A percentile compares a stretch with the other conserved stretches of the same genome.
Conservation (phyloP, 331 rosid species). For the Arachis monticola region DNA sequence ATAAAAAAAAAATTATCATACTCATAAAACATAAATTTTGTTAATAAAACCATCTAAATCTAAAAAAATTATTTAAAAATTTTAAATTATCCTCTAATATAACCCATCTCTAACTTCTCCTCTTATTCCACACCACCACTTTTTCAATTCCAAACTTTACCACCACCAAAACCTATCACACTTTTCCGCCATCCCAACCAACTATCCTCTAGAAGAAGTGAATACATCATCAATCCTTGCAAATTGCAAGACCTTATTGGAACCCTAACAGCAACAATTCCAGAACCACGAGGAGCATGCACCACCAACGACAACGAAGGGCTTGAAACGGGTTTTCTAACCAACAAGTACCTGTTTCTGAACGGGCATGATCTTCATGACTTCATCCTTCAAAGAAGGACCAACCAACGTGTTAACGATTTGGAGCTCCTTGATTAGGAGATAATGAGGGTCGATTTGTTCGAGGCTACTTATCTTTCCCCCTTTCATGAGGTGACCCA, state of each 20-base stretch:
- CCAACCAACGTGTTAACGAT: slow-evolving; percentile 37
- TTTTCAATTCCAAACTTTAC: too few species aligned
- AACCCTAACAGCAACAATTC: slow-evolving; percentile 49
- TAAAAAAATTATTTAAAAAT: too few species aligned
- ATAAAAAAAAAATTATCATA: too few species aligned
- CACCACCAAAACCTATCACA: too few species aligned
- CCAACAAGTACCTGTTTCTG: slow-evolving; percentile 49
- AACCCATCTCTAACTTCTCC: too few species aligned
- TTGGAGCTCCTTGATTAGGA: slow-evolving; percentile 48
- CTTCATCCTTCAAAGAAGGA: slow-evolving; percentile 40
- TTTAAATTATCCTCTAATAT: too few species aligned
- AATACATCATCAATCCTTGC: slow-evolving; percentile 48
- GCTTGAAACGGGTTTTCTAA: slow-evolving; percentile 49
- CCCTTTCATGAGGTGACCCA: slow-evolving; percentile 41
- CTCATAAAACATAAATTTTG: too few species aligned
- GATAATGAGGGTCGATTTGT: slow-evolving; percentile 43
- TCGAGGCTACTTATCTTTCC: slow-evolving; percentile 38
- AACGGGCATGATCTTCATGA: slow-evolving; percentile 49
- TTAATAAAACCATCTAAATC: too few species aligned
- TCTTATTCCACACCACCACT: too few species aligned
- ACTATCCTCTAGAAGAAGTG: slow-evolving; percentile 43
- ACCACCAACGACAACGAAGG: slow-evolving; percentile 48
- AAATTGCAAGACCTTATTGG: slow-evolving; percentile 49
- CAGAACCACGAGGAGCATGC: slow-evolving; percentile 47
- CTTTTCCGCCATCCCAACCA: too few species aligned